Percentiles rank a stretch among this genome's conserved stretches.
These are phyloP conservation scores for Rhizodiscina lignyota DNA, from an alignment of 495 filamentous ascomycete genomes.

Conservation along the genomic window DNA sequence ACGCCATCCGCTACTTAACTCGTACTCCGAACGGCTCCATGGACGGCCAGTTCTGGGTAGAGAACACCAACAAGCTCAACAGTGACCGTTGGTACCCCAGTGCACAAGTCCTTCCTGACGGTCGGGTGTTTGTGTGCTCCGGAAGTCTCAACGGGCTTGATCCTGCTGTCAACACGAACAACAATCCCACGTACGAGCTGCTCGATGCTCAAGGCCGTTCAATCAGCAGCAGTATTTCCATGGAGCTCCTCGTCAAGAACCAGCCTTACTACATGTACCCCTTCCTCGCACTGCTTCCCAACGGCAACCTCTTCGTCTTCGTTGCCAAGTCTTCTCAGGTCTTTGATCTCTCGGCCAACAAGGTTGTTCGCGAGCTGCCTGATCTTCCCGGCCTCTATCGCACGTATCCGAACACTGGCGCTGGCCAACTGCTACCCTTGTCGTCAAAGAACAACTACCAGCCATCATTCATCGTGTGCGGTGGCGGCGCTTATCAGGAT, in stretches of 20 bases:
- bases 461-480: conserved; percentile 41
- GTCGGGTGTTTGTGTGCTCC: conserved; percentile 41
- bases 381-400: conserved; percentile 42
- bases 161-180: conserved; percentile 35
- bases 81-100: conserved; percentile 43
- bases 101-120: conserved; percentile 39
- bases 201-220: conserved; percentile 27
- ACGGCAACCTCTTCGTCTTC: conserved; percentile 42
- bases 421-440: conserved; percentile 39
- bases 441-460: conserved; percentile 33
- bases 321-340: conserved; percentile 36
- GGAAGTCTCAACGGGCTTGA: conserved; percentile 44
- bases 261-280: conserved; percentile 55
- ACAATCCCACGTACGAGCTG: conserved; percentile 49
- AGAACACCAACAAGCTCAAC: conserved; percentile 37
- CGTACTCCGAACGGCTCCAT: conserved; percentile 31
- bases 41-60: conserved; percentile 35
- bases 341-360: conserved; percentile 30
- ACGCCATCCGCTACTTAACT: conserved; percentile 34
- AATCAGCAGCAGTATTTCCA: conserved; percentile 25
- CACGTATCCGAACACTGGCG: conserved; percentile 48
- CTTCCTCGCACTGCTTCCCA: conserved; percentile 39
- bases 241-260: conserved; percentile 36
- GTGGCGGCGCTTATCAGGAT: conserved; percentile 47
- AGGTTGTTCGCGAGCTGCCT: conserved; percentile 27